Evolutionary conservation across 2,329 filamentous ascomycete genomes (phyloP).

Genomic region (Talaromyces sp.): DNA sequence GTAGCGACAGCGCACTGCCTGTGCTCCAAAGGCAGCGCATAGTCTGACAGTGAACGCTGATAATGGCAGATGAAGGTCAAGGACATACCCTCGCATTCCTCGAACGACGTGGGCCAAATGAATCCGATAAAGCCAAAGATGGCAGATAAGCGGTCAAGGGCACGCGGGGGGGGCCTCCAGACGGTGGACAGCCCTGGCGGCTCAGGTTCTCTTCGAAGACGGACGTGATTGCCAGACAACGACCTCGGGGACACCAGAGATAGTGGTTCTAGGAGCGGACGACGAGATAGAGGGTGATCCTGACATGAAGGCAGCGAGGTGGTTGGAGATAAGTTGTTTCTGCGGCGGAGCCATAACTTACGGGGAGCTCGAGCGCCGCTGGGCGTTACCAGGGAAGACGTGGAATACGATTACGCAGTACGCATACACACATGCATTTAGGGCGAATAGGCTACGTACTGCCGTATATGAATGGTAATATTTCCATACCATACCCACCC

Average conservation of each 20-base stretch:
- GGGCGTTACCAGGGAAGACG: not conserved
- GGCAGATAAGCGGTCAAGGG: slow-evolving; percentile 11
- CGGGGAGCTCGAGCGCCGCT: not conserved
- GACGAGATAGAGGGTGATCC: not conserved
- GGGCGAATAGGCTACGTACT: not conserved
- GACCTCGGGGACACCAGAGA: not conserved
- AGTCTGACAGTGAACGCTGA: too few species aligned
- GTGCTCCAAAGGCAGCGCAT: not conserved
- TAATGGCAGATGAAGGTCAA: not conserved
- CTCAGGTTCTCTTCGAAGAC: slow-evolving; percentile 1
- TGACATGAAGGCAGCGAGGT: slow-evolving; percentile 10
- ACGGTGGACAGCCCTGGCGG: slow-evolving; percentile 9
- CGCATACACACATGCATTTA: not conserved
- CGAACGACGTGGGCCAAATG: not conserved
- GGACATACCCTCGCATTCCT: slow-evolving; percentile 3
- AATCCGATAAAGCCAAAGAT: slow-evolving; percentile 6
- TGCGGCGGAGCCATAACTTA: not conserved
- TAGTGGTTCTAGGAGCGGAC: not conserved
- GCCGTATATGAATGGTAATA: not conserved
- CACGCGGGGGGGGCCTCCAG: slow-evolving; percentile 7
- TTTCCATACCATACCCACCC: not conserved
- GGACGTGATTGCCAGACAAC: not conserved
- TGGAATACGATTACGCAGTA: not conserved
- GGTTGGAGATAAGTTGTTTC: slow-evolving; percentile 1
- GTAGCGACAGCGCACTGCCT: not conserved